These are phyloP conservation scores for Theileria sp. DNA, from an alignment of 169 alveolate species.

Conservation along the genomic window DNA sequence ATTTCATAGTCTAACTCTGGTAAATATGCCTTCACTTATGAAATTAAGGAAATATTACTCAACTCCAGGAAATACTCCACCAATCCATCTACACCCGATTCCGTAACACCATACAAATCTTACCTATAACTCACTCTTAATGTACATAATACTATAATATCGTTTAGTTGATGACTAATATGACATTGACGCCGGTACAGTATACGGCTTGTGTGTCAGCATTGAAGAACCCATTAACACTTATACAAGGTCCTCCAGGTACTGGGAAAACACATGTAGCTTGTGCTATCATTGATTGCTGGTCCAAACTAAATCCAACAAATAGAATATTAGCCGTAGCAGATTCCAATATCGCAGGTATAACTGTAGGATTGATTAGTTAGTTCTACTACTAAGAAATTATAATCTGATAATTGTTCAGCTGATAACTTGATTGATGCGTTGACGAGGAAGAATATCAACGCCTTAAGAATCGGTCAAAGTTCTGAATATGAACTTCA, in stretches of 20 bases:
- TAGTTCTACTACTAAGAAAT: background rate
- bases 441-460: slow-evolving; percentile 55
- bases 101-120: background rate
- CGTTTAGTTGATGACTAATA: slow-evolving; percentile 48
- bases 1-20: slow-evolving; percentile 10
- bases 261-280: slow-evolving; percentile 82
- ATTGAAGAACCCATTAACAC: slow-evolving; percentile 62
- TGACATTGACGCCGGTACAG: slow-evolving; percentile 72
- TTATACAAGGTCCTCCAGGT: slow-evolving; percentile 85
- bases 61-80: background rate
- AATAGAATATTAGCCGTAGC: slow-evolving; percentile 77
- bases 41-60: slow-evolving; percentile 7
- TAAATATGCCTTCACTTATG: slow-evolving; percentile 8
- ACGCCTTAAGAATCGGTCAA: slow-evolving; percentile 70
- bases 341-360: slow-evolving; percentile 77
- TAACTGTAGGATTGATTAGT: background rate
- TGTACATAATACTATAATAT: background rate
- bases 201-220: slow-evolving; percentile 71
- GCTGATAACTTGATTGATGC: slow-evolving; percentile 76
- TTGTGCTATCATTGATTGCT: slow-evolving; percentile 76
- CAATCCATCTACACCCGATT: background rate
- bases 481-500: slow-evolving; percentile 73
- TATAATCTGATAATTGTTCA: background rate
- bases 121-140: background rate
- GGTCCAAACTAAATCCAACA: slow-evolving; percentile 57